Evolutionary conservation across 1,284 basidiomycete genomes (phyloP).

Genomic region (Cronartium quercuum): DNA sequence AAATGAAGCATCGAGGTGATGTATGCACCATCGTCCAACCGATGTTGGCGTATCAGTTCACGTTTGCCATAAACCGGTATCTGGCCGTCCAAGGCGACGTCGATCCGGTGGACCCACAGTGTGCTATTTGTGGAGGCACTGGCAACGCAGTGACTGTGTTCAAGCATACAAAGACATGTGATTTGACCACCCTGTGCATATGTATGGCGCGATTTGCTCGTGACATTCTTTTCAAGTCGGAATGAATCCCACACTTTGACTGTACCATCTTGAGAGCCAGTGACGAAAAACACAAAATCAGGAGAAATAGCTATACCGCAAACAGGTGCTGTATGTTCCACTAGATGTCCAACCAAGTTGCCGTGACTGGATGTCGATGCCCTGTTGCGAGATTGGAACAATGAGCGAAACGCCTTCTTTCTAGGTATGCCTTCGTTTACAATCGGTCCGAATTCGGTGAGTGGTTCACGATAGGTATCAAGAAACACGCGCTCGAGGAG

Average conservation of each 20-base stretch:
- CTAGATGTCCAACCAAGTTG: slow-evolving; percentile 74
- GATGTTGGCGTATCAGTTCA: slow-evolving; percentile 49
- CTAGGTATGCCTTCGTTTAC: slow-evolving; percentile 54
- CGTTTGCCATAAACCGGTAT: slow-evolving; percentile 51
- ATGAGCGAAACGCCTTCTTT: slow-evolving; percentile 49
- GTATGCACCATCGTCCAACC: slow-evolving; percentile 48
- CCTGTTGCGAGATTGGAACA: slow-evolving; percentile 46
- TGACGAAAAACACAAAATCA: slow-evolving; percentile 89
- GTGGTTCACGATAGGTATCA: slow-evolving; percentile 70
- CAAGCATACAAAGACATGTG: slow-evolving; percentile 47
- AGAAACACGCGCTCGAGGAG: slow-evolving; percentile 76
- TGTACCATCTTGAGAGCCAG: slow-evolving; percentile 75
- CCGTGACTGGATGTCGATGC: slow-evolving; percentile 56
- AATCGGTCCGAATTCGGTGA: slow-evolving; percentile 80
- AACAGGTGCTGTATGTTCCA: slow-evolving; percentile 71
- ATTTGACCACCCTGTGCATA: slow-evolving; percentile 50
- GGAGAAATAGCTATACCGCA: slow-evolving; percentile 79
- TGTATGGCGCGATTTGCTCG: slow-evolving; percentile 51
- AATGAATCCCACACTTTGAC: slow-evolving; percentile 78
- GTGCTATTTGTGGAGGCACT: slow-evolving; percentile 50
- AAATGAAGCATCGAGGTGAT: slow-evolving; percentile 50
- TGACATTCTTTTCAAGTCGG: slow-evolving; percentile 67
- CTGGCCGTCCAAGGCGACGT: slow-evolving; percentile 45
- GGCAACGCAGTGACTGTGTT: slow-evolving; percentile 51
- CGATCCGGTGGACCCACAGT: slow-evolving; percentile 50